Conservation (phyloP, 345 rosid species). For the Citrus inodora region DNA sequence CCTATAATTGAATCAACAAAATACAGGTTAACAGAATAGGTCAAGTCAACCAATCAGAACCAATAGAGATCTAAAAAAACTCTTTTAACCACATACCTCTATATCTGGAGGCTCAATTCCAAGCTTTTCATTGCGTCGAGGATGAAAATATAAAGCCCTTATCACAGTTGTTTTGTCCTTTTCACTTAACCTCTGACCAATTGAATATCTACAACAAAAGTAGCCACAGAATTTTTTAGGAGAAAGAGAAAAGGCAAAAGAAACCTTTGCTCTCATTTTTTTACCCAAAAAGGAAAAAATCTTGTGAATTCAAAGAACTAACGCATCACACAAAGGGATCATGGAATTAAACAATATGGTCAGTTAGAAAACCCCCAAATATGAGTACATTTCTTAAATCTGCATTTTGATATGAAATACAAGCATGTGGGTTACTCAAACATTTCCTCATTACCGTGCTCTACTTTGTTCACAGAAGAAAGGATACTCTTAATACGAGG, state of each 20-base stretch:
- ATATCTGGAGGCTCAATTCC: constrained; percentile 65
- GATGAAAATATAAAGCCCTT: constrained; percentile 71
- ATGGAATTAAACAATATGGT: neutral
- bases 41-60: neutral
- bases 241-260: neutral
- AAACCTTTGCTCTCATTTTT: neutral
- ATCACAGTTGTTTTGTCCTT: constrained; percentile 41
- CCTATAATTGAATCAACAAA: neutral
- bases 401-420: neutral
- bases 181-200: constrained; percentile 51
- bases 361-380: neutral
- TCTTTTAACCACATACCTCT: constrained; percentile 39
- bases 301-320: too few species aligned
- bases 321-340: neutral
- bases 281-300: too few species aligned
- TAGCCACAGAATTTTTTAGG: neutral
- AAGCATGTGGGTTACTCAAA: neutral
- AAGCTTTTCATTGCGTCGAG: constrained; percentile 64
- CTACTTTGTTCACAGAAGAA: neutral
- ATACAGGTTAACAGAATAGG: neutral
- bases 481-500: neutral
- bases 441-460: neutral
- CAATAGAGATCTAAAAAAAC: neutral
- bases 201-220: constrained; percentile 46
- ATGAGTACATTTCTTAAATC: neutral